Percentiles rank a stretch among this genome's conserved stretches.
Evolutionary conservation across 2,329 filamentous ascomycete species (phyloP).

Genomic region (Alternaria consortialis): DNA sequence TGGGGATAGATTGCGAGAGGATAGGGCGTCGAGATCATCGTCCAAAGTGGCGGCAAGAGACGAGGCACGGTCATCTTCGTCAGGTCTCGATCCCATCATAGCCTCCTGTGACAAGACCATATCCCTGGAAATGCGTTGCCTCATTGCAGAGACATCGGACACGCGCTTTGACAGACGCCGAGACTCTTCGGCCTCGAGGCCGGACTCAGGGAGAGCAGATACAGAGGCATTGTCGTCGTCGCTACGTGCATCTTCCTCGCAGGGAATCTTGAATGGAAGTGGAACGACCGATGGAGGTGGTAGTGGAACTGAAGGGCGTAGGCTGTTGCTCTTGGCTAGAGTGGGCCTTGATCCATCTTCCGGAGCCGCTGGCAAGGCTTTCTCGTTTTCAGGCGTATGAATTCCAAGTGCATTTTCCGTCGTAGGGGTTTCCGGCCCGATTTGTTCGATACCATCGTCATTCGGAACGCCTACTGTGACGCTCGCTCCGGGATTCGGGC

Average conservation of each 20-base stretch:
- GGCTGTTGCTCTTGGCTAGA: slow-evolving; percentile 24
- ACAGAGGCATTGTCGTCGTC: slow-evolving; percentile 63
- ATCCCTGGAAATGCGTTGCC: slow-evolving; percentile 27
- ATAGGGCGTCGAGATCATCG: slow-evolving; percentile 61
- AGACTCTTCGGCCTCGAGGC: slow-evolving; percentile 18
- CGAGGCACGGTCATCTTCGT: slow-evolving; percentile 55
- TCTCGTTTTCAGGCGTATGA: not conserved
- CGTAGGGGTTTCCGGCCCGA: slow-evolving; percentile 44
- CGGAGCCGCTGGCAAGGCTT: slow-evolving; percentile 13
- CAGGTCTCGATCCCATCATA: slow-evolving; percentile 40
- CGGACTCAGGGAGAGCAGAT: slow-evolving; percentile 61
- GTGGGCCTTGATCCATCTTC: slow-evolving; percentile 8
- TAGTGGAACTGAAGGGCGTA: slow-evolving; percentile 47
- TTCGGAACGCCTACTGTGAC: slow-evolving; percentile 64
- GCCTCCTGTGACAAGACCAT: slow-evolving; percentile 49
- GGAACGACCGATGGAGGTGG: slow-evolving; percentile 67
- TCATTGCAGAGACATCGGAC: slow-evolving; percentile 45
- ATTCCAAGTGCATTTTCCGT: slow-evolving; percentile 18
- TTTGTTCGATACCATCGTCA: slow-evolving; percentile 57
- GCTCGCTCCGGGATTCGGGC: slow-evolving; percentile 50
- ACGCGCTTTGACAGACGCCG: slow-evolving; percentile 50
- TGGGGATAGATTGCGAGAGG: slow-evolving; percentile 42
- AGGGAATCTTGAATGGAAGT: slow-evolving; percentile 70
- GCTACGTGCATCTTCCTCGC: slow-evolving; percentile 52
- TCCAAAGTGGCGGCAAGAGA: slow-evolving; percentile 66